Percentiles rank a stretch among this genome's conserved stretches.
phyloP scores from a whole-genome alignment of 352 stramenopile genomes.

The Globisporangium canariense region DNA sequence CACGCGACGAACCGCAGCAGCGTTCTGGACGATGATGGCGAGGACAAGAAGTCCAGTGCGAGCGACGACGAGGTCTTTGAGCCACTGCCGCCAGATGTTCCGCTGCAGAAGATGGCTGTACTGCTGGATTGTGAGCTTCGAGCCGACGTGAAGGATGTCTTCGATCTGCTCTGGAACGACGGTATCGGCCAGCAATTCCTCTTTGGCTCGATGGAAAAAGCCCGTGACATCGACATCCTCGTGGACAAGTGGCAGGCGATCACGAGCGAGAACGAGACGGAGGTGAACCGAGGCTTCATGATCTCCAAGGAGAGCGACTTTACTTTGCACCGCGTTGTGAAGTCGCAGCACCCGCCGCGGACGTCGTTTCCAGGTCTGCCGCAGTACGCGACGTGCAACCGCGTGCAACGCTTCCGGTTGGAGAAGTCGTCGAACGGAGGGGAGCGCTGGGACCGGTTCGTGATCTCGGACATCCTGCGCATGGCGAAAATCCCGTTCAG shows the following conservation, averaged over 20 bases:
- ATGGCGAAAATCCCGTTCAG: slow-evolving; percentile 79
- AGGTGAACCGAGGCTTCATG: slow-evolving; percentile 33
- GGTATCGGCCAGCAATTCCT: slow-evolving; percentile 49
- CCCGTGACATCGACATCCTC: slow-evolving; percentile 68
- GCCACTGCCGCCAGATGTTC: slow-evolving; percentile 43
- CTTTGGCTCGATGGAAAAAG: slow-evolving; percentile 42
- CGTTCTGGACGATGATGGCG: slow-evolving; percentile 21
- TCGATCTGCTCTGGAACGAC: slow-evolving; percentile 70
- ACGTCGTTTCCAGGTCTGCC: slow-evolving; percentile 58
- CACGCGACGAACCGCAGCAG: not conserved
- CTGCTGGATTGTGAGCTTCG: slow-evolving; percentile 70
- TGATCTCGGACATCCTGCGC: slow-evolving; percentile 59
- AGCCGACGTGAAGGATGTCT: slow-evolving; percentile 55
- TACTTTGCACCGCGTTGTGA: slow-evolving; percentile 38
- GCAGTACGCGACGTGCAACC: slow-evolving; percentile 42
- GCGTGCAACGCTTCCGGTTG: slow-evolving; percentile 47
- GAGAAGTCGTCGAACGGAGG: slow-evolving; percentile 35
- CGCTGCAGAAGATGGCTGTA: slow-evolving; percentile 58
- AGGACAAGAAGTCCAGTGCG: slow-evolving; percentile 35
- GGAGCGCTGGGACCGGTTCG: slow-evolving; percentile 51
- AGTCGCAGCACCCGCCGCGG: slow-evolving; percentile 57
- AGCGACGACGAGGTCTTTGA: slow-evolving; percentile 65
- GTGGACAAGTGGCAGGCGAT: slow-evolving; percentile 56
- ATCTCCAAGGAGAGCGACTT: slow-evolving; percentile 56
- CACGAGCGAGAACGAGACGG: slow-evolving; percentile 22